phyloP scores from a whole-genome alignment of 2,329 filamentous ascomycete species.

The Colletotrichum navitas region DNA sequence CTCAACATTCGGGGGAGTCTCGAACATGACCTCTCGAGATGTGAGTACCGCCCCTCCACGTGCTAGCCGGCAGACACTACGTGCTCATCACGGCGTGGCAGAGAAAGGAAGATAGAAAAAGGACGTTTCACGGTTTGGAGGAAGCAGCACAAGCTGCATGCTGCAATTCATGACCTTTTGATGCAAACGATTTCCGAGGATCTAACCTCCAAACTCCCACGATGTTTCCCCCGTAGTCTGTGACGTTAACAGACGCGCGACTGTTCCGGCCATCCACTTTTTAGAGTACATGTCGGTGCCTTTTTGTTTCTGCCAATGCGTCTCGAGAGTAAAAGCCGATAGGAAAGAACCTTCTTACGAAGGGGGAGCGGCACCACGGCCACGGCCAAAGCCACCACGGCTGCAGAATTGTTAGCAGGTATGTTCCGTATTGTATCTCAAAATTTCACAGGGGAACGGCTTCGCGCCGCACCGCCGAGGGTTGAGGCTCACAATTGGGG shows the following conservation, averaged over 20 bases:
- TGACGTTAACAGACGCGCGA: conserved; percentile 57
- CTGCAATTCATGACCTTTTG: conserved; percentile 48
- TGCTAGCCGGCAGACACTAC: conserved; percentile 33
- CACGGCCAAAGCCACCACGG: conserved; percentile 92
- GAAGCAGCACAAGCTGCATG: conserved; percentile 42
- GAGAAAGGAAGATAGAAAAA: conserved; percentile 18
- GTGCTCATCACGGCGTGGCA: conserved; percentile 39
- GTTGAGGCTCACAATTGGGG: conserved; percentile 80
- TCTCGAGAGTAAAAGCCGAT: conserved; percentile 58
- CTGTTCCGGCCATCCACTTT: conserved; percentile 57
- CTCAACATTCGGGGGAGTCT: conserved; percentile 32
- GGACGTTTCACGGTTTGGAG: conserved; percentile 38
- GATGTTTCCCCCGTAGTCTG: conserved; percentile 55
- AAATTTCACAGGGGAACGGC: neutral
- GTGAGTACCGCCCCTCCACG: conserved; percentile 27
- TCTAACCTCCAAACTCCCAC: conserved; percentile 63
- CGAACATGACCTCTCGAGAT: conserved; percentile 26
- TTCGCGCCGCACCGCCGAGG: conserved; percentile 7
- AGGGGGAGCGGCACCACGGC: conserved; percentile 81
- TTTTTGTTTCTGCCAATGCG: conserved; percentile 54
- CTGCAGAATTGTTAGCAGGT: conserved; percentile 59
- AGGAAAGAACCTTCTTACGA: conserved; percentile 65
- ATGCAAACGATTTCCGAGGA: conserved; percentile 64
- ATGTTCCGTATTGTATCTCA: neutral
- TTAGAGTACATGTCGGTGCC: conserved; percentile 63